Evolutionary conservation across 768 basidiomycete species (phyloP).

Genomic region (Termitomyces sp.): DNA sequence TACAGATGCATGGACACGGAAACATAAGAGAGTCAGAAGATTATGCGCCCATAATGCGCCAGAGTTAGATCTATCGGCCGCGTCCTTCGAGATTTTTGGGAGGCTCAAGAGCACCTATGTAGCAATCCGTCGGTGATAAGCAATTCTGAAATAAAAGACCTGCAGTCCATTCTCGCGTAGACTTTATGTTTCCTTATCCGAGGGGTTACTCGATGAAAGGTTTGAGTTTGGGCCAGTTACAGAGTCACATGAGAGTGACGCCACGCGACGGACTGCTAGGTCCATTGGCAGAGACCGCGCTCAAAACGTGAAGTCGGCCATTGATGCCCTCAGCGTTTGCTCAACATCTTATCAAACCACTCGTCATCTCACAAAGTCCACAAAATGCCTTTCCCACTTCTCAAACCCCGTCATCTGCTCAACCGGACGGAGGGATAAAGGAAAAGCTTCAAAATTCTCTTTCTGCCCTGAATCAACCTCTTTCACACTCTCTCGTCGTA

Average conservation of each 20-base stretch:
- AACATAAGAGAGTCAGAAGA: not conserved
- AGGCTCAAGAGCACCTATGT: too few species aligned
- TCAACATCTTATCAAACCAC: slow-evolving; percentile 28
- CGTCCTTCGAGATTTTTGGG: not conserved
- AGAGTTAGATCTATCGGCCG: not conserved
- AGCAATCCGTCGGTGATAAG: not conserved
- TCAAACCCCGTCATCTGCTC: not conserved
- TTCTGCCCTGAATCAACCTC: slow-evolving; percentile 26
- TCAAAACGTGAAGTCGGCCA: not conserved
- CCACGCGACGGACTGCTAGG: slow-evolving; percentile 11
- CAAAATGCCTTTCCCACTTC: slow-evolving; percentile 9
- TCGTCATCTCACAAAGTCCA: slow-evolving; percentile 19
- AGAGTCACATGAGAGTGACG: slow-evolving; percentile 14
- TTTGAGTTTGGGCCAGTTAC: not conserved
- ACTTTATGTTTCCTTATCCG: not conserved
- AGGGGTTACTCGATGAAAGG: too few species aligned
- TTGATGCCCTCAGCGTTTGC: slow-evolving; percentile 33
- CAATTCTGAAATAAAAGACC: too few species aligned
- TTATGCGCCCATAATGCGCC: too few species aligned
- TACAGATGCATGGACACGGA: not conserved
- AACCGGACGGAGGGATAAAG: slow-evolving; percentile 15
- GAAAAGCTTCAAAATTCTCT: slow-evolving; percentile 32
- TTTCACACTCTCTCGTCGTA: slow-evolving; percentile 20
- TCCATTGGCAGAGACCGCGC: too few species aligned
- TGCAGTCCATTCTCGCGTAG: not conserved